These are phyloP conservation scores for Tetrahymena malaccensis DNA, from an alignment of 73 alveolate species.

Conservation along the genomic window DNA sequence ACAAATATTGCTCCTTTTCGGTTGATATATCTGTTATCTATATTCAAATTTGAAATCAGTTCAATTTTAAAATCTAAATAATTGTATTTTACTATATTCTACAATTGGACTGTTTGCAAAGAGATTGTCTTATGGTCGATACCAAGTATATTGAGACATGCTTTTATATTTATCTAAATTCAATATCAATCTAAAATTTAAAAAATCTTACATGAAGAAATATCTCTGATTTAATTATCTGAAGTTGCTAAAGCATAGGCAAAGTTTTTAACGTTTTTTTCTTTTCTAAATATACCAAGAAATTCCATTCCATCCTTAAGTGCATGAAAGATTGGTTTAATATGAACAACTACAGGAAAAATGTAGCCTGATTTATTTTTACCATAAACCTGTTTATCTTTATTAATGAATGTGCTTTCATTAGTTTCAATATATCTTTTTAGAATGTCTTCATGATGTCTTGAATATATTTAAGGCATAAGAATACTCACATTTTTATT, in stretches of 20 bases:
- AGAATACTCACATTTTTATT: conserved; percentile 19
- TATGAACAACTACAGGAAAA: not conserved
- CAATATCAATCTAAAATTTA: not conserved
- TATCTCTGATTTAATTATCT: not conserved
- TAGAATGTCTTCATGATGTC: conserved; percentile 25
- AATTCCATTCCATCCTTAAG: conserved; percentile 36
- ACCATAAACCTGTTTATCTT: conserved; percentile 20
- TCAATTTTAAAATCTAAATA: not conserved
- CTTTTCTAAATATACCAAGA: conserved; percentile 25
- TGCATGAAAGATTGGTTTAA: conserved; percentile 30
- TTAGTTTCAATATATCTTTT: conserved; percentile 23
- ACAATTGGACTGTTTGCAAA: not conserved
- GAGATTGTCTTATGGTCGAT: not conserved
- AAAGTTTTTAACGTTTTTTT: conserved; percentile 14
- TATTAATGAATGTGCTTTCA: conserved; percentile 31
- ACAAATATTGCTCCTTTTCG: not conserved
- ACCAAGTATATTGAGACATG: not conserved
- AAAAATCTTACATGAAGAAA: not conserved
- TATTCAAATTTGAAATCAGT: not conserved
- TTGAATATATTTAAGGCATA: conserved; percentile 31
- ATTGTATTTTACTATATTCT: not conserved
- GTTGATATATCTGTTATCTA: not conserved
- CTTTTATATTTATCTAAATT: not conserved
- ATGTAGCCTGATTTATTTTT: conserved; percentile 24
- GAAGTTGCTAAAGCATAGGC: conserved; percentile 3